Conservation (phyloP, 169 alveolate genomes). For the Eimeria praecox region DNA sequence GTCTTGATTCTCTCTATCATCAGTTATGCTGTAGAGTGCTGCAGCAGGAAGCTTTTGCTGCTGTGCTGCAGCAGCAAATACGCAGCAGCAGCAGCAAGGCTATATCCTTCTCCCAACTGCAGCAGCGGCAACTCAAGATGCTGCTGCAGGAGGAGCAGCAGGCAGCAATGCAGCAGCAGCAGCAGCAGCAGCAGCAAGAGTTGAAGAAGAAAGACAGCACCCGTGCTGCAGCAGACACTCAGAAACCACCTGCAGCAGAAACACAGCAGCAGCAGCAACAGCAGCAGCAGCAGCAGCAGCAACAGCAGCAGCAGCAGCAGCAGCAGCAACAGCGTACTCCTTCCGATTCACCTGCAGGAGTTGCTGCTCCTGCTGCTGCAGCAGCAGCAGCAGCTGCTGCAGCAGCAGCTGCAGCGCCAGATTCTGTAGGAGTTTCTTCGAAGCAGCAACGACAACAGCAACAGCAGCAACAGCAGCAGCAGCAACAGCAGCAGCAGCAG, state of each 20-base stretch:
- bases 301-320: conserved; percentile 5
- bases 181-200: conserved; percentile 36
- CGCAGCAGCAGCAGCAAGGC: conserved; percentile 68
- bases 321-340: neutral
- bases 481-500: conserved; percentile 14
- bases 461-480: conserved; percentile 17
- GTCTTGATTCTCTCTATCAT: conserved; percentile 21
- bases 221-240: neutral
- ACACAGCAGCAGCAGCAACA: conserved; percentile 12
- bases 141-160: conserved; percentile 68
- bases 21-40: conserved; percentile 46
- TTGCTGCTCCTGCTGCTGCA: neutral
- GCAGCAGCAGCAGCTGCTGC: conserved; percentile 46
- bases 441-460: conserved; percentile 35
- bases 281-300: conserved; percentile 44
- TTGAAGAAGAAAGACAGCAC: conserved; percentile 9
- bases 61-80: conserved; percentile 48
- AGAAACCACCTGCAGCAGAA: neutral
- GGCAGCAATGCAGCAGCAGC: neutral
- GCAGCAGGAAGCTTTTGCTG: conserved; percentile 58
- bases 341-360: neutral
- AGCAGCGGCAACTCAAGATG: conserved; percentile 53
- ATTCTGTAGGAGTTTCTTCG: no score
- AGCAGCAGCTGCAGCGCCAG: conserved; percentile 26
- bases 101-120: conserved; percentile 48